Percentiles rank a stretch among this genome's conserved stretches.
These are phyloP conservation scores for Penicillium corylophilum DNA, from an alignment of 2,329 filamentous ascomycete genomes.

Conservation along the genomic window DNA sequence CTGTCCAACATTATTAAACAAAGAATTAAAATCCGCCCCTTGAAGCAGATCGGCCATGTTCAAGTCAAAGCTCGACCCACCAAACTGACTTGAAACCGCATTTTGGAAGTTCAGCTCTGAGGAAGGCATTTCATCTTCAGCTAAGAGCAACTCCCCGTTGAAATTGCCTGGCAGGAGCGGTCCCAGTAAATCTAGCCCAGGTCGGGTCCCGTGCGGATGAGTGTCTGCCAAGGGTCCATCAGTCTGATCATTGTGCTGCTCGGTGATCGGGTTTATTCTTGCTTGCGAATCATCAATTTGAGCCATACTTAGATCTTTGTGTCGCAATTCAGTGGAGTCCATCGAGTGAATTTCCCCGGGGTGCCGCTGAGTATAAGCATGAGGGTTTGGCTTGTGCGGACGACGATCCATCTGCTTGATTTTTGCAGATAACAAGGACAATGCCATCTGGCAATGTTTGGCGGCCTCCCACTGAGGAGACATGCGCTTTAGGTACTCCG, in stretches of 20 bases:
- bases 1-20: conserved; percentile 34
- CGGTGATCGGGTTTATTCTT: background rate
- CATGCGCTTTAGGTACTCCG: conserved; percentile 35
- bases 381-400: background rate
- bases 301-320: background rate
- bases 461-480: conserved; percentile 42
- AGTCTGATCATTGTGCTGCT: background rate
- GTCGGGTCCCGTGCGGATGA: background rate
- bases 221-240: background rate
- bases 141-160: background rate
- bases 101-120: conserved; percentile 11
- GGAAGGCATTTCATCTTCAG: background rate
- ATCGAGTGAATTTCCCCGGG: background rate
- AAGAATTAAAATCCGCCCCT: conserved; percentile 31
- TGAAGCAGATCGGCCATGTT: conserved; percentile 36
- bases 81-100: background rate
- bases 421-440: conserved; percentile 34
- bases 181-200: background rate
- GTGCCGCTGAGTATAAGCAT: conserved; percentile 8
- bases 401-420: conserved; percentile 23
- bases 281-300: background rate
- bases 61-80: conserved; percentile 28
- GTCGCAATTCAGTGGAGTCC: background rate
- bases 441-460: conserved; percentile 39
- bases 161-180: background rate